Evolutionary conservation across 768 basidiomycete genomes (phyloP), one percentile per base, ranked within the genome.

Genomic region (Galerina sulciceps): DNA sequence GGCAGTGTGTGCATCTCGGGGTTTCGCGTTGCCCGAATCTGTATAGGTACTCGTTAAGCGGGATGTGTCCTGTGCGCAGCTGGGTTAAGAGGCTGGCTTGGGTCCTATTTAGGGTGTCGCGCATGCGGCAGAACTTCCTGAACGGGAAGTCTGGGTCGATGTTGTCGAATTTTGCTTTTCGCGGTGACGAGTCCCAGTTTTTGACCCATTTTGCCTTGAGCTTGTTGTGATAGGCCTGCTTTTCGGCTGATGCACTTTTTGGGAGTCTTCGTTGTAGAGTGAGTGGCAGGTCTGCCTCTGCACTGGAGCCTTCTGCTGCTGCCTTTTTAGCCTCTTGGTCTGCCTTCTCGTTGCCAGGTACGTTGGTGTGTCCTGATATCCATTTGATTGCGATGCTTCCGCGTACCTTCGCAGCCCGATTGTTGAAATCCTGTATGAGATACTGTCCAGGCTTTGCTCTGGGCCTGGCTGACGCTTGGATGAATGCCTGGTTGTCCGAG

Each of bases 291-390:
- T 59, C 36, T 2, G 51, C 6, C 11, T 40, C 10, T 20, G 34
- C 20, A 50, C 46, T 57, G 11, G 58, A 14, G 45, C 26, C 15
- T 5, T 47, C 61, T 4, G 20, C 22, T 3, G 65, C 64, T 37
- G 65, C 67, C 4, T 53, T 44, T 45, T 70, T 72, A 0, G 72
- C 73, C n/a, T 65, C 67, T 34, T 53, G 31, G 43, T 76, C 71
- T 4, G 63, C 72, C 45, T 31, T 11, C 45, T 72, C 67, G 37
- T 75, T 74, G 1, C 71, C 66, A 18, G n/a, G 18, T 2, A 74
- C 62, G 1, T 63, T 64, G 6, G 55, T 63, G 57, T 72, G 72
- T 6, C 61, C 67, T 22, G 69, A 66, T 15, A 72, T 68, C 72
- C 71, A 72, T 17, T 41, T 18, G 13, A 70, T 23, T 4, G 6